A percentile compares a stretch with the other conserved stretches of the same genome.
These are phyloP conservation scores for Pichia occidentalis DNA, from an alignment of 805 yeast species.

Conservation along the genomic window DNA sequence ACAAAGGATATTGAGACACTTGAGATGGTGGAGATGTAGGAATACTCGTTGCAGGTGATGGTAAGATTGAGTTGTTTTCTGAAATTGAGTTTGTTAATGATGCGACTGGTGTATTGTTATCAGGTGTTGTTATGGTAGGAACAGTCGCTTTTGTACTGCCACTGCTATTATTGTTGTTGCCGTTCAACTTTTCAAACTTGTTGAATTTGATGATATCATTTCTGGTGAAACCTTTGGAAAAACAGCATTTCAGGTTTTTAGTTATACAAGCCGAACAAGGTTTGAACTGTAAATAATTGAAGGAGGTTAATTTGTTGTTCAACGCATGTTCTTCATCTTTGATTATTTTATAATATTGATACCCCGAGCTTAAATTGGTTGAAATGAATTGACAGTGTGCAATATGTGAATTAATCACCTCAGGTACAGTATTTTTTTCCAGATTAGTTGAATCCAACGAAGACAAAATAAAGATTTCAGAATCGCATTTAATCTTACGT, in stretches of 20 bases:
- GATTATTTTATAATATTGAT: conserved; percentile 26
- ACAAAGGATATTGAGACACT: no score
- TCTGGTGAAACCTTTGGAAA: conserved; percentile 61
- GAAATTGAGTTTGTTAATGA: background rate
- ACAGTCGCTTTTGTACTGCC: background rate
- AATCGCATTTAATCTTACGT: conserved; percentile 69
- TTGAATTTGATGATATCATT: conserved; percentile 44
- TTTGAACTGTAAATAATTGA: conserved; percentile 38
- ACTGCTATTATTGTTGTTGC: no score
- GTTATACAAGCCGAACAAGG: conserved; percentile 50
- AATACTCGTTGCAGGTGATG: no score
- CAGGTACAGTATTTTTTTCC: background rate
- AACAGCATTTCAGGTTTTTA: conserved; percentile 42
- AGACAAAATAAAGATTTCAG: conserved; percentile 40
- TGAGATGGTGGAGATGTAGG: conserved; percentile 10
- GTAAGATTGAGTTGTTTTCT: conserved; percentile 1
- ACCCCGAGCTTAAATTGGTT: conserved; percentile 16
- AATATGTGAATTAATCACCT: conserved; percentile 18
- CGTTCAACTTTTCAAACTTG: conserved; percentile 20
- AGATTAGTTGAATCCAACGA: conserved; percentile 14
- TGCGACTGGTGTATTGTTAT: no score
- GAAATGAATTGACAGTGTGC: conserved; percentile 28
- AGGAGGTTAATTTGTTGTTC: conserved; percentile 20
- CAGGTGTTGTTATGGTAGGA: background rate
- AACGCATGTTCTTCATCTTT: conserved; percentile 17